Conservation (phyloP, 805 yeast species). For the Hanseniaspora vineae region DNA sequence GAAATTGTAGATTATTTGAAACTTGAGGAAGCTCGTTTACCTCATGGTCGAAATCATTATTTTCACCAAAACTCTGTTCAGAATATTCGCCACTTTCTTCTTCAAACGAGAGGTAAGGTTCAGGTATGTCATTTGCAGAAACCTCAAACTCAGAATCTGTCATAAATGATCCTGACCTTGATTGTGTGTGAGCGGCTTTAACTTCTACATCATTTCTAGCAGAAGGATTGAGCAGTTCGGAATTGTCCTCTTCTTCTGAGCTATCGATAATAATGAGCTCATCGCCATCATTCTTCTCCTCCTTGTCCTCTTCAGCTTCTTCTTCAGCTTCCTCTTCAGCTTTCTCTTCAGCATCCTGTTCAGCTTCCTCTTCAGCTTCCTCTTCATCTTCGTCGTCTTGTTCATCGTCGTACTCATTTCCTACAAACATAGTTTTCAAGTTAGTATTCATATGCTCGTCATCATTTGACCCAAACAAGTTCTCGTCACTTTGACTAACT, state of each 20-base stretch:
- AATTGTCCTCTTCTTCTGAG: constrained; percentile 1
- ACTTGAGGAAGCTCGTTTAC: background rate
- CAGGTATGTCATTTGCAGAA: background rate
- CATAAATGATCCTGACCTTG: background rate
- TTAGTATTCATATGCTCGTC: no score
- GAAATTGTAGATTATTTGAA: no score
- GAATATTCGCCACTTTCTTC: background rate
- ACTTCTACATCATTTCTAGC: no score
- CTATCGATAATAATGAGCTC: background rate
- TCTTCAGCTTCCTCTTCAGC: constrained; percentile 11
- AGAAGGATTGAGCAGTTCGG: background rate
- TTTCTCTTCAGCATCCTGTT: constrained; percentile 4
- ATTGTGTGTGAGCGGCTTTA: no score
- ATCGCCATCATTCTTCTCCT: no score
- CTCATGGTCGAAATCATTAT: background rate
- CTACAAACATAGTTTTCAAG: no score
- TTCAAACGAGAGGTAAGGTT: background rate
- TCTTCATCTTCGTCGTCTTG: background rate
- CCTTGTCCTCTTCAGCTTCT: background rate
- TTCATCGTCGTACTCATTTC: no score
- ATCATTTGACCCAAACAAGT: no score
- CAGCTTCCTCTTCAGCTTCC: background rate
- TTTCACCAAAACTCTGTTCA: no score
- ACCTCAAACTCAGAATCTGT: background rate
- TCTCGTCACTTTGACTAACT: no score